A percentile compares a stretch with the other conserved stretches of the same genome.
These are phyloP conservation scores for Pichia cabralensis DNA, from an alignment of 805 yeast species.

Conservation along the genomic window DNA sequence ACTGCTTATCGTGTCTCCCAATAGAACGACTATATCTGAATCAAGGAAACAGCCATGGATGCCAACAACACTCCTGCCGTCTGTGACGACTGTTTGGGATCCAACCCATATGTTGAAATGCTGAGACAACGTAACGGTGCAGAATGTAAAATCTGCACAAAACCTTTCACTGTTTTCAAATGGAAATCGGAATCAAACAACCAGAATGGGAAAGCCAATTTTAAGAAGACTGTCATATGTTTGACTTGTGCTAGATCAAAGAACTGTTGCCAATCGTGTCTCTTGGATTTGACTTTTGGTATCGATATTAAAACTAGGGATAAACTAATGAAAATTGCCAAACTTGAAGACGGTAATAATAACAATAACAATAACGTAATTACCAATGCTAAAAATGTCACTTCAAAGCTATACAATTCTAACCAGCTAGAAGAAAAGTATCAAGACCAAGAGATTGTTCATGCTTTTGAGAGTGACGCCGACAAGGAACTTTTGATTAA, in stretches of 20 bases:
- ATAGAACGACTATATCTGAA: neutral
- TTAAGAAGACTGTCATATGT: constrained; percentile 64
- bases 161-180: constrained; percentile 73
- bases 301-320: constrained; percentile 76
- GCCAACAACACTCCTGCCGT: constrained; percentile 41
- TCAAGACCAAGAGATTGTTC: constrained; percentile 12
- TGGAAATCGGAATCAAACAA: constrained; percentile 34
- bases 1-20: no score
- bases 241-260: constrained; percentile 66
- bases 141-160: constrained; percentile 78
- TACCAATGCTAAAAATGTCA: constrained; percentile 31
- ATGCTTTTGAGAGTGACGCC: constrained; percentile 4
- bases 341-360: constrained; percentile 24
- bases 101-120: constrained; percentile 57
- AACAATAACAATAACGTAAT: constrained; percentile 26
- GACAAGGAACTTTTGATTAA: no score
- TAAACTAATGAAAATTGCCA: constrained; percentile 67
- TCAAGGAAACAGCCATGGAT: neutral
- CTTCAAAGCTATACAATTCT: constrained; percentile 48
- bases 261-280: constrained; percentile 83
- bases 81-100: constrained; percentile 68
- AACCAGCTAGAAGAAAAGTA: constrained; percentile 30
- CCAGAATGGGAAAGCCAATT: constrained; percentile 25
- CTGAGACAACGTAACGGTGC: constrained; percentile 59
- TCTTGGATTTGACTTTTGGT: constrained; percentile 72